phyloP scores from a whole-genome alignment of 176 grass and related monocot genomes.

The Musa beccarii region DNA sequence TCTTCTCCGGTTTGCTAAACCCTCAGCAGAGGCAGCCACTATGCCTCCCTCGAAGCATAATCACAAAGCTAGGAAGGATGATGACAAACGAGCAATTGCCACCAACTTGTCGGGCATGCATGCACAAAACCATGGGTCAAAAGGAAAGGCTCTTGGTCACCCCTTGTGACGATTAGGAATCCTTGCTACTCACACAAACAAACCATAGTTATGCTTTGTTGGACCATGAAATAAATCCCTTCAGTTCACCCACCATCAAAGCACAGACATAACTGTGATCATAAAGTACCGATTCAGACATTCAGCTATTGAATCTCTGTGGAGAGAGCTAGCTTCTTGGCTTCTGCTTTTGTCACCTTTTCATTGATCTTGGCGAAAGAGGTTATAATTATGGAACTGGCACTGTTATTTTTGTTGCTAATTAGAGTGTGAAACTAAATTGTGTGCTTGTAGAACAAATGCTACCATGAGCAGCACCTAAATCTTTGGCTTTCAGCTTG shows the following conservation, averaged over 20 bases:
- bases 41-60: not conserved
- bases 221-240: not conserved
- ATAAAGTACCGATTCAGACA: not conserved
- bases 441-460: not conserved
- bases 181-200: not conserved
- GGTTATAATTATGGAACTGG: not conserved
- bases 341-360: not conserved
- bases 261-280: not conserved
- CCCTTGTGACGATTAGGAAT: not conserved
- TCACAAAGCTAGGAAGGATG: not conserved
- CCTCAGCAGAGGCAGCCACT: not conserved
- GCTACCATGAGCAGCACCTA: conserved; percentile 39
- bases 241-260: not conserved
- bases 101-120: not conserved
- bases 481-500: conserved; percentile 70
- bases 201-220: conserved; percentile 1
- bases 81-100: not conserved
- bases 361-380: not conserved
- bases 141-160: not conserved
- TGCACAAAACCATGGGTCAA: conserved; percentile 1
- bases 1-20: not conserved
- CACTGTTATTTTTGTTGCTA: conserved; percentile 6
- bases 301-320: conserved; percentile 16
- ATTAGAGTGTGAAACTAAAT: not conserved
- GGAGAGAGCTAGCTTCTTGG: not conserved